phyloP scores from a whole-genome alignment of 2,329 filamentous ascomycete species.

The Diplodia corticola region DNA sequence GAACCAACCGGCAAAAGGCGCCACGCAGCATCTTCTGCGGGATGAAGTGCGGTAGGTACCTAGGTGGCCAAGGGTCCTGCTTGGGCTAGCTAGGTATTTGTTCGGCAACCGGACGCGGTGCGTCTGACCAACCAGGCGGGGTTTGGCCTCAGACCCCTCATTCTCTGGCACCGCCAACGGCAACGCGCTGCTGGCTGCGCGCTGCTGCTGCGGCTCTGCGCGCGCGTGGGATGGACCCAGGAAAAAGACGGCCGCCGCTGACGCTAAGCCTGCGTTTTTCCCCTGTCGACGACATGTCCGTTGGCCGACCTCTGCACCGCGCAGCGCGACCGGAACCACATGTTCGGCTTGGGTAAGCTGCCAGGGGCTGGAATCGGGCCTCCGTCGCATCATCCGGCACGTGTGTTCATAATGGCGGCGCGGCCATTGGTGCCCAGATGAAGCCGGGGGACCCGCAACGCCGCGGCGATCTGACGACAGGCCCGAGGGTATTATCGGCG shows the following conservation, averaged over 20 bases:
- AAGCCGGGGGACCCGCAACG: constrained; percentile 8
- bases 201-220: constrained; percentile 7
- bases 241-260: background rate
- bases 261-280: background rate
- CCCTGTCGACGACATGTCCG: background rate
- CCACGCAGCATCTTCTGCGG: too few species aligned
- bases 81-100: background rate
- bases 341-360: background rate
- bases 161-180: background rate
- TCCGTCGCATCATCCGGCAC: constrained; percentile 9
- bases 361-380: constrained; percentile 15
- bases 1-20: background rate
- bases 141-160: too few species aligned
- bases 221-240: background rate
- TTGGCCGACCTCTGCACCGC: background rate
- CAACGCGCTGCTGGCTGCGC: constrained; percentile 1
- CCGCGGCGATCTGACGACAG: constrained; percentile 7
- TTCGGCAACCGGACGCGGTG: background rate
- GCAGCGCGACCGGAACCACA: too few species aligned
- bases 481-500: constrained; percentile 11
- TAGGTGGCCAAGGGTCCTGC: background rate
- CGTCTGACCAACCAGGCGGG: constrained; percentile 13
- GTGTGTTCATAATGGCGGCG: constrained; percentile 2
- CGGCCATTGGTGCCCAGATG: constrained; percentile 18
- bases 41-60: background rate